Percentiles rank a stretch among this genome's conserved stretches.
phyloP scores from a whole-genome alignment of 495 filamentous ascomycete species.

The Talaromyces stipitatus region DNA sequence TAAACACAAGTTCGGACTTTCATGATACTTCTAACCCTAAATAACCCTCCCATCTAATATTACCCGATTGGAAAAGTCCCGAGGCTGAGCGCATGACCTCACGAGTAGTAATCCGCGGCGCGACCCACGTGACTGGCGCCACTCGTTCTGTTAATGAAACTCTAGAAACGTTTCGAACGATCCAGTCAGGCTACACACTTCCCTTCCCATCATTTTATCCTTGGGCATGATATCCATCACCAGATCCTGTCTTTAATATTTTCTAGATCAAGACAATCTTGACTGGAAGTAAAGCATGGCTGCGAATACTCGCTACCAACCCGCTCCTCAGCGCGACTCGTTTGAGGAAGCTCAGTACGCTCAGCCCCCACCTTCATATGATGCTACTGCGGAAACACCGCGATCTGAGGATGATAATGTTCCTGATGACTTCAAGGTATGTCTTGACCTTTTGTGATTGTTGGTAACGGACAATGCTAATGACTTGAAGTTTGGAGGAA shows the following conservation, averaged over 20 bases:
- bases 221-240: no score
- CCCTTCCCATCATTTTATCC: background rate
- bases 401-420: slow-evolving; percentile 81
- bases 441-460: background rate
- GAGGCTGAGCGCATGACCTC: background rate
- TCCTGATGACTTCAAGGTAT: slow-evolving; percentile 94
- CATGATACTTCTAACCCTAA: no score
- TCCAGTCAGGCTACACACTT: background rate
- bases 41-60: no score
- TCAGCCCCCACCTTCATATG: slow-evolving; percentile 75
- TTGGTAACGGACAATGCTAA: slow-evolving; percentile 11
- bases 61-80: background rate
- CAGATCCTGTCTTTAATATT: background rate
- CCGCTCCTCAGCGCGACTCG: slow-evolving; percentile 67
- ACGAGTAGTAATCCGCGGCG: background rate
- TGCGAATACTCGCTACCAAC: slow-evolving; percentile 59
- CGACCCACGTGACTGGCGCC: background rate
- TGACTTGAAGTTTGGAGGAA: slow-evolving; percentile 66
- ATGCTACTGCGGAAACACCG: slow-evolving; percentile 44
- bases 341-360: slow-evolving; percentile 60
- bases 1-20: no score
- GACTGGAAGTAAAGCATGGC: slow-evolving; percentile 41
- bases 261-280: background rate
- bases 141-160: background rate
- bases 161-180: no score